A percentile compares a stretch with the other conserved stretches of the same genome.
phyloP scores from a whole-genome alignment of 352 stramenopile species.

The Aphanomyces cochlioides region DNA sequence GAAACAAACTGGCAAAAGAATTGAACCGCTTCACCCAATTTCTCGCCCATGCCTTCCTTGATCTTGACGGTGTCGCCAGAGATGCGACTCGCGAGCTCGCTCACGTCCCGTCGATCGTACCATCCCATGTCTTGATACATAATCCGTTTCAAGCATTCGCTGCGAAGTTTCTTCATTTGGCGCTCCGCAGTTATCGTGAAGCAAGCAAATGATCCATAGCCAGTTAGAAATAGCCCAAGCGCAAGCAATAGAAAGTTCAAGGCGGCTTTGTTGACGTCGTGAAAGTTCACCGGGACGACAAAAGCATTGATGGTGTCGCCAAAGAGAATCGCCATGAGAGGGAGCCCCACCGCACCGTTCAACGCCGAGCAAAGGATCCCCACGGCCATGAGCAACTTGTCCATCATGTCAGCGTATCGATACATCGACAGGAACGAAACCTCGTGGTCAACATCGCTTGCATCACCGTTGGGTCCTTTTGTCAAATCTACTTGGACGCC shows the following conservation, averaged over 20 bases:
- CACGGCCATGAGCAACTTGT: constrained; percentile 33
- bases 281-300: constrained; percentile 34
- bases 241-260: constrained; percentile 38
- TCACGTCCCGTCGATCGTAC: constrained; percentile 40
- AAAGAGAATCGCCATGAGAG: constrained; percentile 44
- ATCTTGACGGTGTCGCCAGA: constrained; percentile 44
- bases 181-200: constrained; percentile 42
- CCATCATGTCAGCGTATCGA: not conserved
- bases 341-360: constrained; percentile 38
- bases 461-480: too few relatives aligned
- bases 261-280: constrained; percentile 36
- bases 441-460: too few relatives aligned
- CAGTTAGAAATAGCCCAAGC: constrained; percentile 40
- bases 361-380: constrained; percentile 34
- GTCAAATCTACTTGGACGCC: too few relatives aligned
- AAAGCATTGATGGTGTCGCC: constrained; percentile 41
- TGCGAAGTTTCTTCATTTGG: constrained; percentile 46
- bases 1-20: constrained; percentile 37
- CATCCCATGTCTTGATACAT: constrained; percentile 46
- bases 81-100: constrained; percentile 39
- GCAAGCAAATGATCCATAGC: constrained; percentile 36
- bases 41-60: constrained; percentile 46
- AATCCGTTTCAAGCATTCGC: constrained; percentile 37
- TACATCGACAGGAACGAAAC: not conserved
- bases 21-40: constrained; percentile 39